These are phyloP conservation scores for Leucogyrophana mollusca DNA, from an alignment of 768 basidiomycete genomes.

Conservation along the genomic window DNA sequence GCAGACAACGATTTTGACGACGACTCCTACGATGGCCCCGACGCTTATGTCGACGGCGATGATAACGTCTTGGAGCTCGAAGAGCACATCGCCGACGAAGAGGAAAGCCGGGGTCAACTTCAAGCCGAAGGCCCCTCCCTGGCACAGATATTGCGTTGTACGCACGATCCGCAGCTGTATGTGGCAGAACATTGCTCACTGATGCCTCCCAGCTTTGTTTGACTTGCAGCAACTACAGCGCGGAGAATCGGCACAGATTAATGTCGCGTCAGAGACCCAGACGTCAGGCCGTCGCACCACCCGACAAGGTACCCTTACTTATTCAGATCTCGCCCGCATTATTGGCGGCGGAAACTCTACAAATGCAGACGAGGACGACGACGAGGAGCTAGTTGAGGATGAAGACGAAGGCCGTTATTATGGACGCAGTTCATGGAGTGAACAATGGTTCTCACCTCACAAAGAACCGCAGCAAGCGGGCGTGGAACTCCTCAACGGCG, in stretches of 20 bases:
- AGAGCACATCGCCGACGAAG: constrained; percentile 25
- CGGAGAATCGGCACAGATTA: constrained; percentile 10
- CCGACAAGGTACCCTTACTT: constrained; percentile 12
- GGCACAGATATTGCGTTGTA: constrained; percentile 29
- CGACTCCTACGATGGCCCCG: constrained; percentile 32
- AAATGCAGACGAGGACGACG: constrained; percentile 36
- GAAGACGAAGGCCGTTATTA: constrained; percentile 27
- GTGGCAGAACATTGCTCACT: not conserved
- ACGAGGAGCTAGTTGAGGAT: constrained; percentile 27
- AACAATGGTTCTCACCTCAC: constrained; percentile 36
- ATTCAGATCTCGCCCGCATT: constrained; percentile 23
- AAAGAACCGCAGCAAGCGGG: constrained; percentile 66
- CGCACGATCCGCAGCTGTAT: constrained; percentile 2
- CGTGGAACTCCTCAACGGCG: constrained; percentile 62
- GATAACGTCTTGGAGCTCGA: constrained; percentile 35
- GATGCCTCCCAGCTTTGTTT: constrained; percentile 21
- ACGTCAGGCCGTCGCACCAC: not conserved
- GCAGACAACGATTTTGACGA: constrained; percentile 34
- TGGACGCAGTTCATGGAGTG: constrained; percentile 31
- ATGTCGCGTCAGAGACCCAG: not conserved
- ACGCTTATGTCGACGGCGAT: constrained; percentile 33
- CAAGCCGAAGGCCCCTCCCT: constrained; percentile 12
- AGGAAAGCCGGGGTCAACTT: constrained; percentile 10
- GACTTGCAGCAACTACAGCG: constrained; percentile 23
- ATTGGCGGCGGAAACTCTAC: constrained; percentile 11